Base-by-base conservation (phyloP, 2,329 filamentous ascomycete species). In the Nothophoma quercina region DNA sequence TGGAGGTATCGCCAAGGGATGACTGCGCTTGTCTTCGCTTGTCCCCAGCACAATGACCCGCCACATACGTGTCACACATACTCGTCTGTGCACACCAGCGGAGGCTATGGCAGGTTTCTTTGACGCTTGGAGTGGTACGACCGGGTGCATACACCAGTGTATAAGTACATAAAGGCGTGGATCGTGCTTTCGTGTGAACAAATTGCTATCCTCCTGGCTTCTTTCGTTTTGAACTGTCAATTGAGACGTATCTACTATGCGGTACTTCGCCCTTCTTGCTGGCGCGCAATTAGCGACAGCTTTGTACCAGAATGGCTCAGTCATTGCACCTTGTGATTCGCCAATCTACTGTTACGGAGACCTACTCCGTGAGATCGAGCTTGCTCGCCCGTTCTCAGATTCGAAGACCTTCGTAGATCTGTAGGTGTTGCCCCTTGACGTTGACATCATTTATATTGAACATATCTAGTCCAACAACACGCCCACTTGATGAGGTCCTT, bases 371-470 rank as follows among this genome's bases (percentile, higher is more conserved):
- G 78, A 84, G 56, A 81, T 89, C 39, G 81, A 89, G 74, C 76
- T 88, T 8, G 86, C 86, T 2, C 77, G 76, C 19, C 86, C 86
- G 0, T 89, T 88, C 59, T 73, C 77, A 12, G 87, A 89, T 73
- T 88, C 85, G 54, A 89, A 89, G 78, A 88, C 85, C 1, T 89
- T 88, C 67, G 87, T 89, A 34, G 87, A 89, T 56, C 38, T 70
- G 75, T 73, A 50, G 49, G 50, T 33, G 1, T 7, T 4, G 10
- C 2, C 2, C 4, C 4, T n/a, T 13, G 2, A 23, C 9, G 8
- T 5, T 3, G 18, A 2, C 7, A 21, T 25, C 18, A 25, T n/a
- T 21, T 33, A 21, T 23, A 25, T 43, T 59, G 30, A 64, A 28
- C 9, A 18, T 16, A 8, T 13, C 10, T 67, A 85, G 88, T 75